A percentile compares a stretch with the other conserved stretches of the same genome.
These are phyloP conservation scores for Fusarium floridanum DNA, from an alignment of 2,329 filamentous ascomycete genomes.

Conservation along the genomic window DNA sequence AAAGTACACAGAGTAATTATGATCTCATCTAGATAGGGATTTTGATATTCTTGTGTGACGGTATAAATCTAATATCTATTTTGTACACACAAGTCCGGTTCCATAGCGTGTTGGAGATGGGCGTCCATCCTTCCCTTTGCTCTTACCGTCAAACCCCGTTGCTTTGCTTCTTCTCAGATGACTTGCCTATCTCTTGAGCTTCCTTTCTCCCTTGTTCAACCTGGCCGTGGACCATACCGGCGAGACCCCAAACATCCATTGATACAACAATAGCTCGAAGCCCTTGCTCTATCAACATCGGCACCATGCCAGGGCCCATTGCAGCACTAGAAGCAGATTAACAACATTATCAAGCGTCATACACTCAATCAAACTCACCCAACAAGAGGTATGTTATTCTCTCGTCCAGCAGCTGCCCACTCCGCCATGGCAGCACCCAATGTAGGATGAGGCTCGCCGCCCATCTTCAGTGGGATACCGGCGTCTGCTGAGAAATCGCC, in stretches of 20 bases:
- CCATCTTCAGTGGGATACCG: background rate
- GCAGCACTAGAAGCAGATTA: background rate
- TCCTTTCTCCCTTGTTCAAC: background rate
- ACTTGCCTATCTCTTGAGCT: background rate
- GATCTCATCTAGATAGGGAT: background rate
- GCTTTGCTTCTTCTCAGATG: background rate
- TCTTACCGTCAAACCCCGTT: background rate
- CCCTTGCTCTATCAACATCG: background rate
- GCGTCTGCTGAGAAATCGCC: constrained; percentile 2
- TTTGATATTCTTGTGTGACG: background rate
- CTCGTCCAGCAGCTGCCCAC: background rate
- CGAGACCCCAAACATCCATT: background rate
- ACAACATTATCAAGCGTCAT: background rate
- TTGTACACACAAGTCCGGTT: background rate
- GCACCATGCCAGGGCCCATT: background rate
- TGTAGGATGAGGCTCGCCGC: background rate
- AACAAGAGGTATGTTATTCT: background rate
- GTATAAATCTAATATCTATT: background rate
- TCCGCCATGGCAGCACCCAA: background rate
- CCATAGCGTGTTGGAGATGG: background rate
- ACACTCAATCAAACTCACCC: background rate
- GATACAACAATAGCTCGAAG: background rate
- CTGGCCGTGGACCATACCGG: background rate
- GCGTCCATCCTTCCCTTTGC: background rate
- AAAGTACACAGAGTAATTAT: background rate